Percentiles rank a stretch among this genome's conserved stretches.
Evolutionary conservation across 2,329 filamentous ascomycete genomes (phyloP).

Genomic region (Bipolaris bicolor): DNA sequence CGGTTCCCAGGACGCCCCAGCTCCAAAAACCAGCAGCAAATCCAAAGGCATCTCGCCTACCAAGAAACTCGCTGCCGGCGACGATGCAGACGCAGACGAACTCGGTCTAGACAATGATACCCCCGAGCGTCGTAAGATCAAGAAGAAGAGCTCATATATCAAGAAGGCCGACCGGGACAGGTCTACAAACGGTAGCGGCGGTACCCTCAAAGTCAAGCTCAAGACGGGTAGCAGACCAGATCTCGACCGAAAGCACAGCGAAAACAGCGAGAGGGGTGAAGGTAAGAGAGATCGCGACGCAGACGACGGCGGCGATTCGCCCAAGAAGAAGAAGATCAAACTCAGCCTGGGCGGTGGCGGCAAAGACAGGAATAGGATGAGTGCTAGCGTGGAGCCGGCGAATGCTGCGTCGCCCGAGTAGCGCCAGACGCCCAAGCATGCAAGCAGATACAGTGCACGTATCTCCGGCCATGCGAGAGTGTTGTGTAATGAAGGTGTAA

Average conservation of each 20-base stretch:
- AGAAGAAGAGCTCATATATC: conserved; percentile 55
- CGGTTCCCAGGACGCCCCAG: conserved; percentile 33
- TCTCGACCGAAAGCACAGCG: conserved; percentile 37
- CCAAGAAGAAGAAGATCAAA: conserved; percentile 50
- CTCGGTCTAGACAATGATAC: conserved; percentile 52
- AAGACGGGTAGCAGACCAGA: conserved; percentile 40
- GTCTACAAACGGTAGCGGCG: conserved; percentile 16
- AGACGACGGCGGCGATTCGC: conserved; percentile 39
- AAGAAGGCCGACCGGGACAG: conserved; percentile 50
- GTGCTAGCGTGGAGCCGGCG: conserved; percentile 23
- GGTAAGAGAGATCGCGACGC: conserved; percentile 46
- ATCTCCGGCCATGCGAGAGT: neutral
- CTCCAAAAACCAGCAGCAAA: conserved; percentile 38
- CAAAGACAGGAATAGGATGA: conserved; percentile 19
- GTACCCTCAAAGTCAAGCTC: conserved; percentile 43
- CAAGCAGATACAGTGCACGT: neutral
- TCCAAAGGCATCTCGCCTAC: conserved; percentile 26
- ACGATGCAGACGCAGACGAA: conserved; percentile 38
- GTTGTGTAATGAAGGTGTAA: conserved; percentile 1
- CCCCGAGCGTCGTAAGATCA: conserved; percentile 54
- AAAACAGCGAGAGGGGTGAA: conserved; percentile 37
- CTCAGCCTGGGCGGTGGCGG: conserved; percentile 32
- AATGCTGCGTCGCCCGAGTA: conserved; percentile 13
- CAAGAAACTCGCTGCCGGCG: conserved; percentile 34
- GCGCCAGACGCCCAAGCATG: neutral